These are phyloP conservation scores for Penicillium oxalicum DNA, from an alignment of 2,329 filamentous ascomycete species.

Conservation along the genomic window DNA sequence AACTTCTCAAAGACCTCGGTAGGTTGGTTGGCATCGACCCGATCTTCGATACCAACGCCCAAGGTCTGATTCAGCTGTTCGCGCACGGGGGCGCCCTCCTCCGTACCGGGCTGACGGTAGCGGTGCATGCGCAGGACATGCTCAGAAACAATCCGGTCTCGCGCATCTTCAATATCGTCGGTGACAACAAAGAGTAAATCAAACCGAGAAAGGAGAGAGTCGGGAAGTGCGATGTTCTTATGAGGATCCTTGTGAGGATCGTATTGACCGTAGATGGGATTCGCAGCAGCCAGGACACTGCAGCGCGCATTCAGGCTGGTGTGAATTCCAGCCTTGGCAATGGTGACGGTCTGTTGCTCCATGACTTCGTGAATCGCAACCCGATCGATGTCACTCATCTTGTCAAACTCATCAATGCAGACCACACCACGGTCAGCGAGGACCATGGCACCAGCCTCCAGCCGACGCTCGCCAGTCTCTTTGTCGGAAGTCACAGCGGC, in stretches of 20 bases:
- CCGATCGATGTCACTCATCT: slow-evolving; percentile 97
- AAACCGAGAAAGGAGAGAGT: slow-evolving; percentile 95
- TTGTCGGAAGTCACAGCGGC: slow-evolving; percentile 95
- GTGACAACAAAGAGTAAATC: slow-evolving; percentile 97
- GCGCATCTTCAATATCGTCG: slow-evolving; percentile 91
- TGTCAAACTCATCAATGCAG: slow-evolving; percentile 99
- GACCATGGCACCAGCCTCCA: slow-evolving; percentile 98
- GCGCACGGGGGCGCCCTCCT: slow-evolving; percentile 89
- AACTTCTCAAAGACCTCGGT: slow-evolving; percentile 95
- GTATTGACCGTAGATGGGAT: slow-evolving; percentile 97
- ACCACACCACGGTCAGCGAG: slow-evolving; percentile 94
- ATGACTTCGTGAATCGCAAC: slow-evolving; percentile 99
- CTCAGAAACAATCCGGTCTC: slow-evolving; percentile 87
- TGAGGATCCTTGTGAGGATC: slow-evolving; percentile 98
- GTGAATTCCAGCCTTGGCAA: slow-evolving; percentile 97
- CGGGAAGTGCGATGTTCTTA: slow-evolving; percentile 94
- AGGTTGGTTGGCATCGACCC: slow-evolving; percentile 63
- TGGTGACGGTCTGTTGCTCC: slow-evolving; percentile 99
- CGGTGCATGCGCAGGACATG: slow-evolving; percentile 96
- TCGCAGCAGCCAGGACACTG: slow-evolving; percentile 92
- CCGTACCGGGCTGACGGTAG: slow-evolving; percentile 84
- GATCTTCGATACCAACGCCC: slow-evolving; percentile 76
- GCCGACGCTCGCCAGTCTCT: slow-evolving; percentile 87
- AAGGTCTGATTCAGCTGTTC: slow-evolving; percentile 80
- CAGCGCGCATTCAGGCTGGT: slow-evolving; percentile 95